Evolutionary conservation across 805 yeast species (phyloP).

Genomic region (Saturnispora kantuleensis): DNA sequence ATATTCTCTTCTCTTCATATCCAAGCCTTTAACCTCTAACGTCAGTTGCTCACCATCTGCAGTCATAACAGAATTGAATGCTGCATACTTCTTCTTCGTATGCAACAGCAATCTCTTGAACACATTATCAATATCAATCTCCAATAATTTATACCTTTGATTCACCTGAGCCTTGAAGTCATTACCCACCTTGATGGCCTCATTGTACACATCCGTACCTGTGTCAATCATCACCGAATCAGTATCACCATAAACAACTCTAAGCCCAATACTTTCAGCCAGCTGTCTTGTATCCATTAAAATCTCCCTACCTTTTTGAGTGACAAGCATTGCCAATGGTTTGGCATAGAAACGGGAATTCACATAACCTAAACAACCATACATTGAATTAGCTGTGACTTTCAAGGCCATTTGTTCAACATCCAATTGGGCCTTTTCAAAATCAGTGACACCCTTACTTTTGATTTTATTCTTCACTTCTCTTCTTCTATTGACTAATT

Average conservation of each 20-base stretch:
- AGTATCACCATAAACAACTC: conserved; percentile 96
- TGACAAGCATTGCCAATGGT: conserved; percentile 91
- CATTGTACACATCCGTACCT: conserved; percentile 54
- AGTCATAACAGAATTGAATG: conserved; percentile 49
- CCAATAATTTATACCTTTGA: conserved; percentile 77
- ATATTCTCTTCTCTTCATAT: conserved; percentile 93
- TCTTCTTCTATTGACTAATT: conserved; percentile 82
- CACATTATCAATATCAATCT: conserved; percentile 91
- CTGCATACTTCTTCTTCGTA: conserved; percentile 97
- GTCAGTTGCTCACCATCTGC: conserved; percentile 42
- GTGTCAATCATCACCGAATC: conserved; percentile 99
- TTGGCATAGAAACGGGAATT: conserved; percentile 91
- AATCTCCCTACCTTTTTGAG: conserved; percentile 92
- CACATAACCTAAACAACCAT: conserved; percentile 93
- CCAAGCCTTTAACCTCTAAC: conserved; percentile 91
- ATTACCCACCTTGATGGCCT: conserved; percentile 75
- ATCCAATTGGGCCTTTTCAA: conserved; percentile 76
- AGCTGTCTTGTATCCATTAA: conserved; percentile 85
- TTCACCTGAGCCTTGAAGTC: conserved; percentile 79
- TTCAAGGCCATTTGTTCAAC: conserved; percentile 93
- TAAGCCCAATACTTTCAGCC: conserved; percentile 74
- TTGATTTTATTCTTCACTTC: conserved; percentile 84
- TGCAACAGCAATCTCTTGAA: conserved; percentile 76
- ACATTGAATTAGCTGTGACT: conserved; percentile 98
- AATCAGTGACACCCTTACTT: conserved; percentile 51